Percentiles rank a stretch among this genome's conserved stretches.
Evolutionary conservation across 306 rosid genomes (phyloP).

Genomic region (Cucurbita moschata): DNA sequence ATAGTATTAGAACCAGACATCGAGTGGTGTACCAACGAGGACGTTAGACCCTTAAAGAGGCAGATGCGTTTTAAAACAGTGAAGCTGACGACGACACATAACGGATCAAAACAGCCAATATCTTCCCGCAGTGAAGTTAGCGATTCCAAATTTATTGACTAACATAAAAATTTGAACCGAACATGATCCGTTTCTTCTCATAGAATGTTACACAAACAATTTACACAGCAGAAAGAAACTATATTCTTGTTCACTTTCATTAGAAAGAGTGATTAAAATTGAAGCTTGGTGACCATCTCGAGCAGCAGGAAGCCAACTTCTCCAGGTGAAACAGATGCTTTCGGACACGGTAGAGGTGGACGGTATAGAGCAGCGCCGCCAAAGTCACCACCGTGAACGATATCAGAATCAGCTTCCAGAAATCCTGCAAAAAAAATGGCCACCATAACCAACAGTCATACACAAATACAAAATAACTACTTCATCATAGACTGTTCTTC

Average conservation of each 20-base stretch:
- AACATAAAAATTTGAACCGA: no score
- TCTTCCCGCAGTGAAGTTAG: no score
- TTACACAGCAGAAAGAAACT: not conserved
- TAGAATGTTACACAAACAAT: no score
- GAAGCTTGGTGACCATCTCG: not conserved
- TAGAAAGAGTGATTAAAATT: not conserved
- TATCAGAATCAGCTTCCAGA: conserved; percentile 48
- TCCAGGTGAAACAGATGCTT: conserved; percentile 59
- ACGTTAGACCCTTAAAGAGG: no score
- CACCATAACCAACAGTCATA: not conserved
- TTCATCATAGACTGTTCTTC: not conserved
- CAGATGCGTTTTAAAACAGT: no score
- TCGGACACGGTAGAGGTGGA: conserved; percentile 36
- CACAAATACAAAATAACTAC: not conserved
- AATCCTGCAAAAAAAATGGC: conserved; percentile 38
- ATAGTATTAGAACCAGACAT: no score
- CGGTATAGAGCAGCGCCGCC: conserved; percentile 51
- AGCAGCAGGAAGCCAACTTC: conserved; percentile 6
- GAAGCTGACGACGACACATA: no score
- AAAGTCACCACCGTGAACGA: conserved; percentile 48
- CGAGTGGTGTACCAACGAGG: no score
- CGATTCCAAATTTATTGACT: no score
- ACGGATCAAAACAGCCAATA: no score
- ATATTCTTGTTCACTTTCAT: not conserved
- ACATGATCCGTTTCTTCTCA: no score